Evolutionary conservation across 257 asterid genomes (phyloP).

Genomic region (Lantana camara): DNA sequence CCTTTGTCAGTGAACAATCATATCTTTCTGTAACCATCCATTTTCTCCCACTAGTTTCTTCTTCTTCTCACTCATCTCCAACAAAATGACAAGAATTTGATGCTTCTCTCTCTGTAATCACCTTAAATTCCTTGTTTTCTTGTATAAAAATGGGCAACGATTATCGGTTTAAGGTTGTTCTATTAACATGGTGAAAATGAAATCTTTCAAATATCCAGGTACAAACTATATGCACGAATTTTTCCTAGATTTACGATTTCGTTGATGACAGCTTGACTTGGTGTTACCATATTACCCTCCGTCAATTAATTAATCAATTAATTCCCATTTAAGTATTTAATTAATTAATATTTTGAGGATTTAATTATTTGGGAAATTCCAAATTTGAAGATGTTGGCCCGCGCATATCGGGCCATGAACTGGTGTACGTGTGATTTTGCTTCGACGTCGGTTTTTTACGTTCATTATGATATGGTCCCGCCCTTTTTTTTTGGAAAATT

Average conservation of each 20-base stretch:
- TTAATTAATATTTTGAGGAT: no score
- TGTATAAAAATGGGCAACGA: not conserved
- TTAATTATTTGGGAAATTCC: no score
- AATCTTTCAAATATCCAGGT: constrained; percentile 31
- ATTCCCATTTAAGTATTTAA: not conserved
- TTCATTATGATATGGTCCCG: no score
- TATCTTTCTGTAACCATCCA: not conserved
- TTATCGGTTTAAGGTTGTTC: constrained; percentile 6
- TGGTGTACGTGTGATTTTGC: no score
- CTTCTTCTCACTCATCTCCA: not conserved
- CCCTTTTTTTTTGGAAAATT: no score
- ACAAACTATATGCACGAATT: constrained; percentile 3
- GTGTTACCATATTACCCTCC: constrained; percentile 34
- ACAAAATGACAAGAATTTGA: constrained; percentile 15
- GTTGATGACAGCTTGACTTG: constrained; percentile 40
- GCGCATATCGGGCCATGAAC: no score
- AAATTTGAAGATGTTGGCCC: no score
- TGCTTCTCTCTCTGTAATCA: constrained; percentile 5
- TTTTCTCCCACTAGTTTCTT: not conserved
- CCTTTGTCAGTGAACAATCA: constrained; percentile 4
- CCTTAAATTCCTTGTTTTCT: constrained; percentile 1
- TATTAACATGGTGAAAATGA: not conserved
- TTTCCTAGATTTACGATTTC: constrained; percentile 37
- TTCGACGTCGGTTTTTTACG: no score
- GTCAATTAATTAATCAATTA: not conserved